These are phyloP conservation scores for Dictyostelium capitatum DNA, from an alignment of 78 protist genomes.

Conservation along the genomic window DNA sequence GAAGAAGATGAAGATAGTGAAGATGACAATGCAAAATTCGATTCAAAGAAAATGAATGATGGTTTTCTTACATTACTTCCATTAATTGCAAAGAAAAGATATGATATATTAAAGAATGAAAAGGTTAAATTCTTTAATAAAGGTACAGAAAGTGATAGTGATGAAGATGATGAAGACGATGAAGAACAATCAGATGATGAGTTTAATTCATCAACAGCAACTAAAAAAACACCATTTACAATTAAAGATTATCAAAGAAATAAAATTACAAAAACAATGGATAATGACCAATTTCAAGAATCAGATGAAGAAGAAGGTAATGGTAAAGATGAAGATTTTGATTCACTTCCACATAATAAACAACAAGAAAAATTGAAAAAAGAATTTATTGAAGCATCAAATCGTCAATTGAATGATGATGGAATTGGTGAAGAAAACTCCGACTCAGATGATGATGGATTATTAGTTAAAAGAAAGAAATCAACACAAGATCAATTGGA, in stretches of 20 bases:
- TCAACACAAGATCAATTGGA: slow-evolving; percentile 22
- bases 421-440: slow-evolving; percentile 10
- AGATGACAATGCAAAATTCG: slow-evolving; percentile 64
- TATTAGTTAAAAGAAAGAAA: slow-evolving; percentile 24
- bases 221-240: slow-evolving; percentile 23
- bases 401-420: neutral
- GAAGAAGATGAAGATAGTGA: slow-evolving; percentile 62
- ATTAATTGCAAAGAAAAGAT: slow-evolving; percentile 33
- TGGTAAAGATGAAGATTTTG: slow-evolving; percentile 18
- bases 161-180: neutral
- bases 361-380: slow-evolving; percentile 71
- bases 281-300: slow-evolving; percentile 56
- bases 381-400: slow-evolving; percentile 28
- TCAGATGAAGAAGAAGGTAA: slow-evolving; percentile 16
- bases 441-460: neutral
- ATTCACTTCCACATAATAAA: slow-evolving; percentile 38
- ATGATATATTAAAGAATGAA: slow-evolving; percentile 4
- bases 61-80: slow-evolving; percentile 51
- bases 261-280: slow-evolving; percentile 54
- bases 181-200: neutral
- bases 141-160: neutral
- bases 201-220: neutral
- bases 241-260: slow-evolving; percentile 26
- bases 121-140: slow-evolving; percentile 23
- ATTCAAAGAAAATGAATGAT: slow-evolving; percentile 49